Percentiles rank a stretch among this genome's conserved stretches.
These are phyloP conservation scores for Rhizophlyctis rosea DNA, from an alignment of 192 early-diverging fungal genomes.

Conservation along the genomic window DNA sequence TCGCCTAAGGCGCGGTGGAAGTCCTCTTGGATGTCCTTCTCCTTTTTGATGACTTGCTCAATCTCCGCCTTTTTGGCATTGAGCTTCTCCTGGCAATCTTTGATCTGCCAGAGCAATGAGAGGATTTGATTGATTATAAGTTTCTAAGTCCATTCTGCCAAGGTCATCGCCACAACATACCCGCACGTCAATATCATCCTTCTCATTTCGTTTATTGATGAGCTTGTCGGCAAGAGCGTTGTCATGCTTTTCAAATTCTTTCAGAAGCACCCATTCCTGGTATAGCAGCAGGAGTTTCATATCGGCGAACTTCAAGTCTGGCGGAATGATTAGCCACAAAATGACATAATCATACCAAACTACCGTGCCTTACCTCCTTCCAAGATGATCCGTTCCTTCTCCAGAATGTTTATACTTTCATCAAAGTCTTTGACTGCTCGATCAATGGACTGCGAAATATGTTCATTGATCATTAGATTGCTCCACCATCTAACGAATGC, in stretches of 20 bases:
- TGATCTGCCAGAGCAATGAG: constrained; percentile 32
- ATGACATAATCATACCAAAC: too few relatives aligned
- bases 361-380: constrained; percentile 53
- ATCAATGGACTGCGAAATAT: constrained; percentile 9
- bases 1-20: constrained; percentile 46
- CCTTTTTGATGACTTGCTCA: constrained; percentile 45
- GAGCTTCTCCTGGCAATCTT: constrained; percentile 63
- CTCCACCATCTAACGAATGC: neutral
- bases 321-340: too few relatives aligned
- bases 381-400: constrained; percentile 48
- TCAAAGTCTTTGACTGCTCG: constrained; percentile 47
- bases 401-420: constrained; percentile 31
- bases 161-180: constrained; percentile 16
- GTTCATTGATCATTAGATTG: constrained; percentile 4
- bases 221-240: constrained; percentile 54
- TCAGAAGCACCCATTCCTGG: constrained; percentile 59
- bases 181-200: constrained; percentile 54
- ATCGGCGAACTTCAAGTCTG: constrained; percentile 60
- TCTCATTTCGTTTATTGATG: constrained; percentile 43
- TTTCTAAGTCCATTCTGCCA: too few relatives aligned
- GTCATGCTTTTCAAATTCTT: constrained; percentile 67
- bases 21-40: constrained; percentile 55
- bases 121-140: too few relatives aligned
- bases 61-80: constrained; percentile 56
- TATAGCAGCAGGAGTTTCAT: constrained; percentile 61